A percentile compares a stretch with the other conserved stretches of the same genome.
phyloP scores from a whole-genome alignment of 2,329 filamentous ascomycete genomes.

The Penicillium paneum region DNA sequence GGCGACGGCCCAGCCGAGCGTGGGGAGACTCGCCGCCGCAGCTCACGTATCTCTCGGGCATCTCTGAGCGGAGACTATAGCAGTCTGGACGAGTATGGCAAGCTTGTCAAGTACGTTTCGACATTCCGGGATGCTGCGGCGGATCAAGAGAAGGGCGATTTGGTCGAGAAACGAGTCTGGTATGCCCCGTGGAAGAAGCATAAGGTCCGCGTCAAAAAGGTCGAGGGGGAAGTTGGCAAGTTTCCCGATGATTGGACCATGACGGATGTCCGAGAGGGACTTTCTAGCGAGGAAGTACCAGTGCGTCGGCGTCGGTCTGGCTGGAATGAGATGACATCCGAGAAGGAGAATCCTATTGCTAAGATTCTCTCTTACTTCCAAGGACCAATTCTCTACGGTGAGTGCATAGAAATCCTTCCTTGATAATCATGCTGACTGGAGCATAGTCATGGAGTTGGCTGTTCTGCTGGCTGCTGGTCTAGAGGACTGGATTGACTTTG shows the following conservation, averaged over 20 bases:
- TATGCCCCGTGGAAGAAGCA: constrained; percentile 57
- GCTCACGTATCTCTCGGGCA: constrained; percentile 37
- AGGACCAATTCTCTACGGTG: constrained; percentile 50
- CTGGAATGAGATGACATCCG: constrained; percentile 72
- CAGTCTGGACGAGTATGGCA: constrained; percentile 60
- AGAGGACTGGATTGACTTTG: constrained; percentile 71
- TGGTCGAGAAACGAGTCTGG: constrained; percentile 53
- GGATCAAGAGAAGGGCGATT: constrained; percentile 41
- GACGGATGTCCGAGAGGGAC: constrained; percentile 65
- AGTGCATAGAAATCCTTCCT: not conserved
- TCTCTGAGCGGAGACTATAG: constrained; percentile 34
- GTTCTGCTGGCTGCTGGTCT: constrained; percentile 71
- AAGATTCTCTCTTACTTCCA: constrained; percentile 73
- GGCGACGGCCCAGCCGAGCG: constrained; percentile 17
- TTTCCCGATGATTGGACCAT: constrained; percentile 66
- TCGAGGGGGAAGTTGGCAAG: constrained; percentile 30
- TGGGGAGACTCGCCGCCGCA: constrained; percentile 24
- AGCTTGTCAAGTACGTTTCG: constrained; percentile 65
- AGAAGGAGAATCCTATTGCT: constrained; percentile 71
- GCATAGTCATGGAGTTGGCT: constrained; percentile 67
- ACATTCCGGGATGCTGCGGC: constrained; percentile 57
- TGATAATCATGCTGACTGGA: constrained; percentile 37
- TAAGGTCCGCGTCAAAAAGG: constrained; percentile 27
- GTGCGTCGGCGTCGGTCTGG: constrained; percentile 61
- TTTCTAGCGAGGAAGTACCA: constrained; percentile 58